Base-by-base conservation (phyloP, 495 filamentous ascomycete species). In the Lindgomyces ingoldianus region DNA sequence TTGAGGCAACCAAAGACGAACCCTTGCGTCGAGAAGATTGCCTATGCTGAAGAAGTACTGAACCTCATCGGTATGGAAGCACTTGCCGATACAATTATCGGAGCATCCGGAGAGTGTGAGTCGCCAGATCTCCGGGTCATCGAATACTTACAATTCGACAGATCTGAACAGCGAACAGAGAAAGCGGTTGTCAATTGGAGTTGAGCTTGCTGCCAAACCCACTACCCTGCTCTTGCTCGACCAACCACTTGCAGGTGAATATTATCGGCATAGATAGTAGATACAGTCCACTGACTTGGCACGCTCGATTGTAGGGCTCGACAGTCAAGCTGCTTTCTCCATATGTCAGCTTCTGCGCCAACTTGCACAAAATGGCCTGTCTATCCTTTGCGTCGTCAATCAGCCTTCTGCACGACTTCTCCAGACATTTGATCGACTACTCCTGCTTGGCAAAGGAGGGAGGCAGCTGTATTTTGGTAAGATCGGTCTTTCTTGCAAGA, bases 151-250 rank as follows among this genome's bases (percentile, higher is more conserved):
- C 21, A 45, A 3, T 3, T n/a, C 25, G 29, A n/a, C 36, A 57
- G 54, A 24, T 21, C 54, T 57, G 3, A 57, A 57, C 33, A 47
- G n/a, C 30, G 54, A 57, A 42, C 54, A 57, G 54, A 10, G 54
- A 2, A 57, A 45, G 22, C 36, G 42, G 3, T 24, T 47, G 19
- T 18, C 29, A n/a, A 57, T 57, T 26, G 54, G 36, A 3, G 42
- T 57, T 8, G 54, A 57, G 22, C 11, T 57, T 11, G 54, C 54
- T 19, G 54, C 54, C 3, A 57, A 57, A 22, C 33, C 54, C 3
- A n/a, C 21, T 22, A 9, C 21, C 12, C 42, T 44, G 11, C 54
- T 57, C 36, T 57, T 57, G 14, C 24, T 57, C 3, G 54, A 30
- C 26, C 4, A 47, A 18, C 42, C 19, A 19, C n/a, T 14, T 18